Evolutionary conservation across 495 filamentous ascomycete species (phyloP).

Genomic region (Corynascus novoguineensis): DNA sequence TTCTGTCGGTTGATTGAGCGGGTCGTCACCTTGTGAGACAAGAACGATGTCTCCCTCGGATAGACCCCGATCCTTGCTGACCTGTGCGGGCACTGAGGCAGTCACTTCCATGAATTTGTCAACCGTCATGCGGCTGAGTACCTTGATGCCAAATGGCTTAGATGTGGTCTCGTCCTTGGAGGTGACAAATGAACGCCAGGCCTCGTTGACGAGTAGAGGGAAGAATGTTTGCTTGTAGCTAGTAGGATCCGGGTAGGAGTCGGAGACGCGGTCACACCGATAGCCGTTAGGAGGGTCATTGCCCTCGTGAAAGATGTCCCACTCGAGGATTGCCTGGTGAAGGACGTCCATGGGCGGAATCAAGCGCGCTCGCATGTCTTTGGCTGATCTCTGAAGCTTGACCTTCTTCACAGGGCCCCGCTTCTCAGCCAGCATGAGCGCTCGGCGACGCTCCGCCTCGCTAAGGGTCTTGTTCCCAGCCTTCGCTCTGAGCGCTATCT

Average conservation of each 20-base stretch:
- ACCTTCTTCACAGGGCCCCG: slow-evolving; percentile 75
- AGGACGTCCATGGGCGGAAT: slow-evolving; percentile 81
- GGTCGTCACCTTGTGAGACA: slow-evolving; percentile 65
- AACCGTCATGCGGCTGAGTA: slow-evolving; percentile 78
- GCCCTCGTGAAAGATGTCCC: slow-evolving; percentile 87
- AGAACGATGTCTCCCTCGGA: slow-evolving; percentile 85
- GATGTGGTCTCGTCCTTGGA: slow-evolving; percentile 77
- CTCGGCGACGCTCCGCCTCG: slow-evolving; percentile 49
- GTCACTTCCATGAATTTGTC: slow-evolving; percentile 91
- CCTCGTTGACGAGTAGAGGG: slow-evolving; percentile 85
- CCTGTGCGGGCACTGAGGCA: slow-evolving; percentile 62
- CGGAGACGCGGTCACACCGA: slow-evolving; percentile 67
- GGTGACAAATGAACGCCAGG: slow-evolving; percentile 90
- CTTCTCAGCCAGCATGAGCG: slow-evolving; percentile 41
- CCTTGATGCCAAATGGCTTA: slow-evolving; percentile 74
- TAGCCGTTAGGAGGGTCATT: slow-evolving; percentile 73
- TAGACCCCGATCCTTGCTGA: slow-evolving; percentile 64
- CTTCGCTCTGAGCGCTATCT: slow-evolving; percentile 43
- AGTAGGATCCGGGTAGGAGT: slow-evolving; percentile 64
- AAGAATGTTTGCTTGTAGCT: slow-evolving; percentile 88
- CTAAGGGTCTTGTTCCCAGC: slow-evolving; percentile 34
- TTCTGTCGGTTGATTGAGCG: slow-evolving; percentile 54
- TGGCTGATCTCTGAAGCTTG: slow-evolving; percentile 67
- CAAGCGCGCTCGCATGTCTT: slow-evolving; percentile 89
- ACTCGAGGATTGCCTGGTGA: slow-evolving; percentile 79